phyloP scores from a whole-genome alignment of 345 rosid species.

The Syzygium aromaticum region DNA sequence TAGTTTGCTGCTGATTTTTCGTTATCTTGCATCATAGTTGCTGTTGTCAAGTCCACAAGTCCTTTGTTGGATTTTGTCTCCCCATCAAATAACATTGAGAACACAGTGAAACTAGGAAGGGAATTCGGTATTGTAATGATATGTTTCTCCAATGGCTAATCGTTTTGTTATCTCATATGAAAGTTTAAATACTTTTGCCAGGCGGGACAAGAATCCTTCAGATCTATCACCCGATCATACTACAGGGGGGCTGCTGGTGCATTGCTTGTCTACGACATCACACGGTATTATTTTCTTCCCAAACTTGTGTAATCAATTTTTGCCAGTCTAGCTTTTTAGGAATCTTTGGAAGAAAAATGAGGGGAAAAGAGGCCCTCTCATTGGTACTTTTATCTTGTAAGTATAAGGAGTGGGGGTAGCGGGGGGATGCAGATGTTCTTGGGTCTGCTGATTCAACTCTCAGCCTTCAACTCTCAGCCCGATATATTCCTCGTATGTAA shows the following conservation, averaged over 20 bases:
- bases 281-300: constrained; percentile 33
- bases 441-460: too few relatives aligned
- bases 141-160: neutral
- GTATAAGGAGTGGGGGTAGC: neutral
- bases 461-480: too few relatives aligned
- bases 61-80: neutral
- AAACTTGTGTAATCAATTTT: neutral
- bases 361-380: neutral
- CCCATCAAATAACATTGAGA: neutral
- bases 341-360: neutral
- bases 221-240: constrained; percentile 96
- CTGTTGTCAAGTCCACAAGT: neutral
- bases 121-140: neutral
- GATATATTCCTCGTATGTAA: neutral
- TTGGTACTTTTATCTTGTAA: neutral
- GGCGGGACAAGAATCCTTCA: constrained; percentile 99
- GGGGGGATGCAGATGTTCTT: neutral
- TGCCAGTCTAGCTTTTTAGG: neutral
- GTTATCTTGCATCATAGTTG: neutral
- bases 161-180: neutral
- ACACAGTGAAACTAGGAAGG: neutral
- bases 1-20: neutral
- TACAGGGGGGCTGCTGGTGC: constrained; percentile 99
- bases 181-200: constrained; percentile 8
- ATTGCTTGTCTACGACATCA: constrained; percentile 93